Percentiles rank a stretch among this genome's conserved stretches.
Evolutionary conservation across 345 rosid species (phyloP).

Genomic region (Dipteronia dyeriana): DNA sequence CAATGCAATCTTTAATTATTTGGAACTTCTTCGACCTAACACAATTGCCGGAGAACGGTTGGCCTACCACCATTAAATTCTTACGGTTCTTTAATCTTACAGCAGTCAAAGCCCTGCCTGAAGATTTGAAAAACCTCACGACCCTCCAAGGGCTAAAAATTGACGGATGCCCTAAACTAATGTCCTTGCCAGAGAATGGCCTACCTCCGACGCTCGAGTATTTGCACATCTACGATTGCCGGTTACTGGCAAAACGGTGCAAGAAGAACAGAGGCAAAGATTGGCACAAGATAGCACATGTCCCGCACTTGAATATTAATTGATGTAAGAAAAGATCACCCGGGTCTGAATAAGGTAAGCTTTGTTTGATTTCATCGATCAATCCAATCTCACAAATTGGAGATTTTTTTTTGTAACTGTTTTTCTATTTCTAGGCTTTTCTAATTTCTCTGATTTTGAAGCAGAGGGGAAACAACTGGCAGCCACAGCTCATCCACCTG

Average conservation of each 20-base stretch:
- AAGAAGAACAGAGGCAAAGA: background rate
- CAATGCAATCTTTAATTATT: background rate
- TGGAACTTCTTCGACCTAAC: background rate
- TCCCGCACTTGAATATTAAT: background rate
- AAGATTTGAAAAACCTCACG: background rate
- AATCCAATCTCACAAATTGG: no score
- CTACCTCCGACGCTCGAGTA: background rate
- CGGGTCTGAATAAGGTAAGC: background rate
- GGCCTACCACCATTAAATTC: background rate
- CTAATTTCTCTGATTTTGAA: no score
- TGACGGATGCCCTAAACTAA: background rate
- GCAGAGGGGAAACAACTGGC: background rate
- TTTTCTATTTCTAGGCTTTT: no score
- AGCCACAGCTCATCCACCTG: background rate
- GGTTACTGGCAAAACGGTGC: background rate
- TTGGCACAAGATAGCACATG: constrained; percentile 1
- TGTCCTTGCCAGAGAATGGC: background rate
- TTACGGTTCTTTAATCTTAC: background rate
- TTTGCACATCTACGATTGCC: background rate
- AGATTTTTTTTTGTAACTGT: no score
- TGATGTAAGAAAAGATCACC: background rate
- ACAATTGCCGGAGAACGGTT: background rate
- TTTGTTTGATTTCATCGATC: background rate
- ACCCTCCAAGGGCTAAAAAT: background rate
- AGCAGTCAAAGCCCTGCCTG: background rate